These are phyloP conservation scores for Alternaria incomplexa DNA, from an alignment of 2,329 filamentous ascomycete species.

Conservation along the genomic window DNA sequence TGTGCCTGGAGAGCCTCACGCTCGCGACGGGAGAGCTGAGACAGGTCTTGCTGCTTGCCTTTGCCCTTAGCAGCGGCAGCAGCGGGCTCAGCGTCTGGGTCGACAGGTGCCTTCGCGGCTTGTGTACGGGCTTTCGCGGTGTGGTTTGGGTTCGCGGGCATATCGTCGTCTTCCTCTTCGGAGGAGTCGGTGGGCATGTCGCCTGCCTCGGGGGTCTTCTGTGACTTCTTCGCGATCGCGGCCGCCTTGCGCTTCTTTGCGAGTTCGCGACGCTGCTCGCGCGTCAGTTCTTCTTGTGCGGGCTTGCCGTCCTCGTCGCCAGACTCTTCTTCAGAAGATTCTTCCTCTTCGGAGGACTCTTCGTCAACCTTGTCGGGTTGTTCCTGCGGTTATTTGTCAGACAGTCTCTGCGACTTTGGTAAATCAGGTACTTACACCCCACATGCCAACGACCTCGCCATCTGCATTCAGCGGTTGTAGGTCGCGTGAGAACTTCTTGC, in stretches of 20 bases:
- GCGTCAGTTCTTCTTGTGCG: conserved; percentile 68
- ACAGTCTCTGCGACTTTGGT: not conserved
- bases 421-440: conserved; percentile 64
- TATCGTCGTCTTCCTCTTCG: conserved; percentile 66
- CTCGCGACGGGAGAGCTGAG: conserved; percentile 70
- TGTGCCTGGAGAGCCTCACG: conserved; percentile 83
- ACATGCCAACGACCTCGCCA: conserved; percentile 88
- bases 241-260: conserved; percentile 93
- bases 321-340: conserved; percentile 55
- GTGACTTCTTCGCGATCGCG: conserved; percentile 77
- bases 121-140: conserved; percentile 71
- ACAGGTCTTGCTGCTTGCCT: conserved; percentile 58
- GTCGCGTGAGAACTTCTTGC: conserved; percentile 93
- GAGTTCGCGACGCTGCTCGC: conserved; percentile 84
- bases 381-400: conserved; percentile 36
- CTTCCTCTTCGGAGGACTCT: conserved; percentile 45
- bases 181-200: conserved; percentile 80
- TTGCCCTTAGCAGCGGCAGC: conserved; percentile 61
- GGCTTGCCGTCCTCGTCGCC: conserved; percentile 50
- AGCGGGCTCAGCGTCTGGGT: conserved; percentile 56
- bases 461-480: conserved; percentile 87
- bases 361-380: conserved; percentile 59
- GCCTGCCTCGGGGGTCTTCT: conserved; percentile 76
- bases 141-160: conserved; percentile 93
- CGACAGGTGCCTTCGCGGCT: conserved; percentile 60